Evolutionary conservation across 805 yeast genomes (phyloP), one percentile per base, ranked within the genome.

Genomic region (Wickerhamomyces bisporus): DNA sequence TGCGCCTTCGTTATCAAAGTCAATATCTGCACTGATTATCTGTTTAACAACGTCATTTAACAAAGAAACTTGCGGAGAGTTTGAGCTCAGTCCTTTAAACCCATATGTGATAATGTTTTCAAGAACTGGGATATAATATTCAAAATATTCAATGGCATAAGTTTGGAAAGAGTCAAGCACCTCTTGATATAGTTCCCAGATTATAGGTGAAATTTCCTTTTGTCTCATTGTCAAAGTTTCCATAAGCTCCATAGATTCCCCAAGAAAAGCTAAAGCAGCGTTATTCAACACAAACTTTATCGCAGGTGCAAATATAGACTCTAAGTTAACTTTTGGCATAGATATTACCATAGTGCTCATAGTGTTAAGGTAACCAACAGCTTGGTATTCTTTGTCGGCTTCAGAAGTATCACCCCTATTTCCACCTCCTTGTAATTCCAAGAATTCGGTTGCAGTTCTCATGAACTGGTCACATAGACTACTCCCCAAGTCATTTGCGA

Each of bases 311-410:
- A 82, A 70, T 6, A 72, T 71, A 26, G 69, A 70, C 41, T 78
- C 74, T 37, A 83, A 61, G 38, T 68, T 67, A 7, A 67, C 77
- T 26, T 66, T 65, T 3, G 79, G 76, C 77, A 82, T 81, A 1
- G 86, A 75, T 47, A 79, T 65, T 7, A 81, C 68, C 66, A 85
- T 82, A 0, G 91, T 81, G 14, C 81, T 73, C 75, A 85, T 75
- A 6, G 89, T 83, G 50, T 78, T 79, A 39, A 84, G 55, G 27
- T 81, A 63, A 2, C 87, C 86, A 35, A 75, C 68, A 0, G 81
- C 85, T 38, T 85, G 86, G 50, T 74, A 69, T 40, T 81, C 81
- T 52, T 81, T 81, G 43, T 81, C 88, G 29, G 71, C 68, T 10
- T 65, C 70, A 2, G 50, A 36, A 38, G 59, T 64, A 17, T 42